Evolutionary conservation across 805 yeast species (phyloP).

Genomic region (Candida schatavii): DNA sequence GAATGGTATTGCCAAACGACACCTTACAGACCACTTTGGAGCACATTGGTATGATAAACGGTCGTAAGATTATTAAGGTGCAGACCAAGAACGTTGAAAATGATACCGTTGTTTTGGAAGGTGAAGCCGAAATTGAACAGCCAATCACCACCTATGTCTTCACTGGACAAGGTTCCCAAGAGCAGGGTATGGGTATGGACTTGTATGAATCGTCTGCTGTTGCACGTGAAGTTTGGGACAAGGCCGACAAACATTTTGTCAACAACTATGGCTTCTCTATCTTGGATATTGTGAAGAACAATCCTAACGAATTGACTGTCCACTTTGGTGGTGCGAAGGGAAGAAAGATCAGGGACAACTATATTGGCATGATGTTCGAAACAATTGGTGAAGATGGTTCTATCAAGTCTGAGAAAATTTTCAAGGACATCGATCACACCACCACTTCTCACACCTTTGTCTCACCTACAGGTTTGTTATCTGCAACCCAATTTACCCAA

Average conservation of each 20-base stretch:
- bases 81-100: slow-evolving; percentile 83
- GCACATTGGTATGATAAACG: slow-evolving; percentile 98
- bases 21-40: slow-evolving; percentile 81
- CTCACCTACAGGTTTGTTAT: slow-evolving; percentile 90
- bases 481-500: slow-evolving; percentile 99
- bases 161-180: slow-evolving; percentile 99
- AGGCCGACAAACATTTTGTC: slow-evolving; percentile 92
- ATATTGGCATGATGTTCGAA: slow-evolving; percentile 96
- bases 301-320: slow-evolving; percentile 92
- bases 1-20: slow-evolving; percentile 98
- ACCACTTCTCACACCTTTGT: slow-evolving; percentile 85
- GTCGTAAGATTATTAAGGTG: slow-evolving; percentile 94
- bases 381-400: slow-evolving; percentile 83
- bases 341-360: slow-evolving; percentile 89
- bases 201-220: slow-evolving; percentile 85
- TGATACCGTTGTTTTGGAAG: slow-evolving; percentile 72
- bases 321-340: slow-evolving; percentile 99
- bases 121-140: slow-evolving; percentile 99
- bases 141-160: slow-evolving; percentile 95
- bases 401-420: slow-evolving; percentile 87
- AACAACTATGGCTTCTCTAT: slow-evolving; percentile 96
- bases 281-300: slow-evolving; percentile 89
- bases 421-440: slow-evolving; percentile 81
- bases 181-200: slow-evolving; percentile 99
- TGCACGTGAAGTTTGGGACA: slow-evolving; percentile 96